These are phyloP conservation scores for Rhodotorula babjevae DNA, from an alignment of 768 basidiomycete species.

Conservation along the genomic window DNA sequence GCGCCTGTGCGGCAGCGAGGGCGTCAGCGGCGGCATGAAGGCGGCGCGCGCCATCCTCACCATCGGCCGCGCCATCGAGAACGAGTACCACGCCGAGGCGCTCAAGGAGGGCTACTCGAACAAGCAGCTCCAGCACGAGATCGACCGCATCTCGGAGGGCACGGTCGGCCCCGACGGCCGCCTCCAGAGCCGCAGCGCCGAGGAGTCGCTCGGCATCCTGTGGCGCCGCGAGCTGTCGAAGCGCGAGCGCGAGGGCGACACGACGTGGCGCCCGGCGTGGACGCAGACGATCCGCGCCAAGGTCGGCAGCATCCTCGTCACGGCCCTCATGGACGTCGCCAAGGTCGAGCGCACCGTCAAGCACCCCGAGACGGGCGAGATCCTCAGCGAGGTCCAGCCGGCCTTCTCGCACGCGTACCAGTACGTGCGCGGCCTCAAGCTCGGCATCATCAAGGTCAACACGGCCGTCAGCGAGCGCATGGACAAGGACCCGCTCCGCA, in stretches of 20 bases:
- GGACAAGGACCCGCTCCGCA: slow-evolving; percentile 64
- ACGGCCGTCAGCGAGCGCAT: slow-evolving; percentile 70
- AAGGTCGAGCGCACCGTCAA: slow-evolving; percentile 53
- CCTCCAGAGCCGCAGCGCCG: slow-evolving; percentile 62
- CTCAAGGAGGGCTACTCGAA: slow-evolving; percentile 47
- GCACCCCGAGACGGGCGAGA: slow-evolving; percentile 60
- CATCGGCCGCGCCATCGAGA: slow-evolving; percentile 79
- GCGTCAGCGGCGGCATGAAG: slow-evolving; percentile 81
- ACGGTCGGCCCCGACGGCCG: slow-evolving; percentile 20
- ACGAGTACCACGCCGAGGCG: slow-evolving; percentile 81
- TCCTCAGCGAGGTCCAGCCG: slow-evolving; percentile 65
- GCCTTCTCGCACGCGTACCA: slow-evolving; percentile 91
- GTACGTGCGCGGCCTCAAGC: slow-evolving; percentile 83
- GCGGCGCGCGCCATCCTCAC: slow-evolving; percentile 72
- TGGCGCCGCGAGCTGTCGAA: slow-evolving; percentile 36
- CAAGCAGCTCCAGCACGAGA: slow-evolving; percentile 35
- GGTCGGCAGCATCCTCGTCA: slow-evolving; percentile 75
- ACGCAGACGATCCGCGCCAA: slow-evolving; percentile 68
- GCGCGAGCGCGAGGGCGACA: slow-evolving; percentile 61
- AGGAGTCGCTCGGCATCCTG: slow-evolving; percentile 24
- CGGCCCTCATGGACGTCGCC: slow-evolving; percentile 78
- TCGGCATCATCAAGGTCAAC: slow-evolving; percentile 87
- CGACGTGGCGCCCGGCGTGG: slow-evolving; percentile 72
- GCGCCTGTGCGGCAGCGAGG: slow-evolving; percentile 58
- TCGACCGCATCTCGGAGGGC: slow-evolving; percentile 26